Percentiles rank a stretch among this genome's conserved stretches.
phyloP scores from a whole-genome alignment of 2,329 filamentous ascomycete species.

The Cryphonectria nitschkei region DNA sequence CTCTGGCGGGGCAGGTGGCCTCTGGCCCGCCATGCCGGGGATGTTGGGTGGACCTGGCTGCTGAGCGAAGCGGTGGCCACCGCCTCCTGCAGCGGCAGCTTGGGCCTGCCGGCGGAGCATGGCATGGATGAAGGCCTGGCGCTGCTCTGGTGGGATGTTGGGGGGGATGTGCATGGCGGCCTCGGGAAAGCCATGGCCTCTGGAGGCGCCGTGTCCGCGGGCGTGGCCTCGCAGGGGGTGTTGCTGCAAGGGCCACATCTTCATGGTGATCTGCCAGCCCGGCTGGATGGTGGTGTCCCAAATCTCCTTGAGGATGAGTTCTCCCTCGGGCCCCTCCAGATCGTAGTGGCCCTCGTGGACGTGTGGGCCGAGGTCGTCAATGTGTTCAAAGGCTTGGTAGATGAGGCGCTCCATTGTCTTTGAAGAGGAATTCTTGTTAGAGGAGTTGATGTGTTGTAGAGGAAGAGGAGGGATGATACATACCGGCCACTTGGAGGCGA shows the following conservation, averaged over 20 bases:
- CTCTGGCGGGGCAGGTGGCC: neutral
- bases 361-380: constrained; percentile 75
- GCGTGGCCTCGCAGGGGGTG: constrained; percentile 33
- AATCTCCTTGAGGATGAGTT: constrained; percentile 80
- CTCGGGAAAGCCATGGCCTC: neutral
- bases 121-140: neutral
- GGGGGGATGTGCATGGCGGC: constrained; percentile 6
- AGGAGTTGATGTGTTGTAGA: neutral
- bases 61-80: neutral
- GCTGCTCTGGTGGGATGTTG: constrained; percentile 20
- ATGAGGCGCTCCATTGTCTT: constrained; percentile 84
- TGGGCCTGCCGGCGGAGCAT: neutral
- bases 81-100: constrained; percentile 2
- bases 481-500: constrained; percentile 85
- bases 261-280: constrained; percentile 67
- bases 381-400: constrained; percentile 79
- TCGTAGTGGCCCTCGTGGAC: constrained; percentile 82
- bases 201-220: constrained; percentile 26
- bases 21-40: neutral
- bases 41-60: neutral
- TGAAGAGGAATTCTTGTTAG: neutral
- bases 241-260: constrained; percentile 60
- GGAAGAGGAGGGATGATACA: constrained; percentile 39
- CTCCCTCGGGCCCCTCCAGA: constrained; percentile 75
- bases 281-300: constrained; percentile 84